These are phyloP conservation scores for Annulohypoxylon truncatum DNA, from an alignment of 2,329 filamentous ascomycete genomes.

Conservation along the genomic window DNA sequence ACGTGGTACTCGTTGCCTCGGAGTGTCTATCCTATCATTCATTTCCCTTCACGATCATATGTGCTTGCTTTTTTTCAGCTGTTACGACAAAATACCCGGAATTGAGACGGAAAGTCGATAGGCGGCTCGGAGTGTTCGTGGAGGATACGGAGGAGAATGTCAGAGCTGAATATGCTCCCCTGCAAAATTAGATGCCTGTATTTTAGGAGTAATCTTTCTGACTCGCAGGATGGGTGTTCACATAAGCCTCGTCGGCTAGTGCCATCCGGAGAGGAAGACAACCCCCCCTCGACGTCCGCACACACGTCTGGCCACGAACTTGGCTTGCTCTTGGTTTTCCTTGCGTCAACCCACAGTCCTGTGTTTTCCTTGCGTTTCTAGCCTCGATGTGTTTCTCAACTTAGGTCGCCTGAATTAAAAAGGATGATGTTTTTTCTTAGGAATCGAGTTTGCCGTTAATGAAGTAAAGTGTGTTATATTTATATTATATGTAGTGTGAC, in stretches of 20 bases:
- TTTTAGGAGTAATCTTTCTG: constrained; percentile 49
- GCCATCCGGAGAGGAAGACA: constrained; percentile 42
- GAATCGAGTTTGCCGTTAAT: constrained; percentile 19
- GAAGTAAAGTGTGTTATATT: constrained; percentile 25
- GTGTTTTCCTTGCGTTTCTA: constrained; percentile 49
- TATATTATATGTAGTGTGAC: neutral
- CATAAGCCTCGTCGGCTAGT: constrained; percentile 39
- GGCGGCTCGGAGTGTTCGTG: constrained; percentile 44
- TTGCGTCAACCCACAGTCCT: constrained; percentile 46
- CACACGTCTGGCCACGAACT: constrained; percentile 46
- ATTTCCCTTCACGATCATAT: constrained; percentile 43
- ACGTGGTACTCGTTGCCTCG: constrained; percentile 29
- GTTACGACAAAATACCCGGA: constrained; percentile 50
- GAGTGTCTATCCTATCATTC: constrained; percentile 41
- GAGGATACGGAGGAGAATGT: constrained; percentile 47
- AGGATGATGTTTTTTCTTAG: constrained; percentile 46
- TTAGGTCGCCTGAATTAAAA: constrained; percentile 46
- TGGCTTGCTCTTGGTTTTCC: constrained; percentile 48
- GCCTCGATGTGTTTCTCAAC: constrained; percentile 45
- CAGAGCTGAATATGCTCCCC: constrained; percentile 36
- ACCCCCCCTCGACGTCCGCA: constrained; percentile 41
- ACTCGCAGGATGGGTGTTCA: constrained; percentile 34
- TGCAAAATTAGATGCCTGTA: constrained; percentile 51
- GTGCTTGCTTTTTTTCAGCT: constrained; percentile 44
- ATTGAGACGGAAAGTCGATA: constrained; percentile 43